phyloP scores from a whole-genome alignment of 257 asterid species.

The Catharanthus roseus region DNA sequence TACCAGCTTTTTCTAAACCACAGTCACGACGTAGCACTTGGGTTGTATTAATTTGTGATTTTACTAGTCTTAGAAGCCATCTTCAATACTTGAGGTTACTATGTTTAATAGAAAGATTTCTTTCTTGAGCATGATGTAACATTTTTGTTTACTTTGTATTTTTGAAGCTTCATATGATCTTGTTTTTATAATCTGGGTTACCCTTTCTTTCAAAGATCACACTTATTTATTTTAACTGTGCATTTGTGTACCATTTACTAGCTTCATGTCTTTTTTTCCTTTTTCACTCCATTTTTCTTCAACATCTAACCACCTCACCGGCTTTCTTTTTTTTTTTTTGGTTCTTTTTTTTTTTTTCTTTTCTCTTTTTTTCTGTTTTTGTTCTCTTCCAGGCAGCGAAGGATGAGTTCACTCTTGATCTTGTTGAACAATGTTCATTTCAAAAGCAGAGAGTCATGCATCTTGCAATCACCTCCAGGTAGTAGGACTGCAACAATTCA shows the following conservation, averaged over 20 bases:
- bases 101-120: background rate
- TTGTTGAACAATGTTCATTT: slow-evolving; percentile 38
- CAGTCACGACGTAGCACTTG: background rate
- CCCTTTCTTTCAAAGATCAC: background rate
- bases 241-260: background rate
- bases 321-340: too few species aligned
- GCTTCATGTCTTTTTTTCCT: background rate
- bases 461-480: slow-evolving; percentile 69
- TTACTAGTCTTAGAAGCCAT: background rate
- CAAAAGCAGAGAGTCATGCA: slow-evolving; percentile 39
- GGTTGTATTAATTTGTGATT: background rate
- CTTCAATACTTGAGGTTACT: background rate
- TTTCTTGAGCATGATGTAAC: background rate
- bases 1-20: background rate
- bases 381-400: slow-evolving; percentile 62
- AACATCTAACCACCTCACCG: background rate
- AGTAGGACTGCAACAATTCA: slow-evolving; percentile 32
- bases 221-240: background rate
- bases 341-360: background rate
- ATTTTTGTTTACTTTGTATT: background rate
- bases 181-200: background rate
- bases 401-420: slow-evolving; percentile 94
- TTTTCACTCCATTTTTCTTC: background rate
- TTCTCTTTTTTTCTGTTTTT: slow-evolving; percentile 2
- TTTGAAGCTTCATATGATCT: background rate